Percentiles rank a stretch among this genome's conserved stretches.
These are phyloP conservation scores for Phytopythium cucurbitacearum DNA, from an alignment of 352 stramenopile species.

Conservation along the genomic window DNA sequence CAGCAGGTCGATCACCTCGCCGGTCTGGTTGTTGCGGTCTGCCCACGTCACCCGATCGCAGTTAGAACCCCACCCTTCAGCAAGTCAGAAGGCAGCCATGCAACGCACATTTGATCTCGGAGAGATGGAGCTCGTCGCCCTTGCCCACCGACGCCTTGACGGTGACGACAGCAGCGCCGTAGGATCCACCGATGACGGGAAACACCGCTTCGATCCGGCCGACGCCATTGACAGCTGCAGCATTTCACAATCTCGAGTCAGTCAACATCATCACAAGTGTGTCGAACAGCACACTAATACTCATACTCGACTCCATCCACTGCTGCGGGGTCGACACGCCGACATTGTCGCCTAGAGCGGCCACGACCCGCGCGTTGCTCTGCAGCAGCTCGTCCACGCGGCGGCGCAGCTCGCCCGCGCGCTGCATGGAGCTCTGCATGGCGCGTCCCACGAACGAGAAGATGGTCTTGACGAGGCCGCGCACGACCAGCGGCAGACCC, in stretches of 20 bases:
- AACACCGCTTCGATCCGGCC: slow-evolving; percentile 64
- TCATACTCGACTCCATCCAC: slow-evolving; percentile 76
- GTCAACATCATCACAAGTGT: background rate
- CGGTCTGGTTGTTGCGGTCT: slow-evolving; percentile 56
- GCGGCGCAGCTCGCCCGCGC: slow-evolving; percentile 47
- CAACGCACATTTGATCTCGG: slow-evolving; percentile 62
- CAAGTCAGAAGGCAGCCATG: slow-evolving; percentile 2
- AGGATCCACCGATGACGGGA: slow-evolving; percentile 31
- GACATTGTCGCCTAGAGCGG: slow-evolving; percentile 42
- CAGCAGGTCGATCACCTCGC: slow-evolving; percentile 65
- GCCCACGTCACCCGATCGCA: background rate
- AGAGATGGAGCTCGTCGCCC: slow-evolving; percentile 33
- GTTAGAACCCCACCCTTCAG: background rate
- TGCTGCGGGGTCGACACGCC: slow-evolving; percentile 52
- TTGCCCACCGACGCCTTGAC: slow-evolving; percentile 49
- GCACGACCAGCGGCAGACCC: slow-evolving; percentile 53
- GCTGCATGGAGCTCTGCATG: slow-evolving; percentile 65
- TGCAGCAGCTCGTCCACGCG: slow-evolving; percentile 52
- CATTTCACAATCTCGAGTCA: slow-evolving; percentile 1
- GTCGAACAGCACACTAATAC: background rate
- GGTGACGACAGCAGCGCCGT: slow-evolving; percentile 37
- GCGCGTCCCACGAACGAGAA: slow-evolving; percentile 58
- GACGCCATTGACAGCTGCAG: slow-evolving; percentile 60
- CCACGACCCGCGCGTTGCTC: slow-evolving; percentile 38
- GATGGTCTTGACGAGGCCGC: slow-evolving; percentile 56